Base-by-base conservation (phyloP, 495 filamentous ascomycete genomes). In the Delitschia confertaspora region DNA sequence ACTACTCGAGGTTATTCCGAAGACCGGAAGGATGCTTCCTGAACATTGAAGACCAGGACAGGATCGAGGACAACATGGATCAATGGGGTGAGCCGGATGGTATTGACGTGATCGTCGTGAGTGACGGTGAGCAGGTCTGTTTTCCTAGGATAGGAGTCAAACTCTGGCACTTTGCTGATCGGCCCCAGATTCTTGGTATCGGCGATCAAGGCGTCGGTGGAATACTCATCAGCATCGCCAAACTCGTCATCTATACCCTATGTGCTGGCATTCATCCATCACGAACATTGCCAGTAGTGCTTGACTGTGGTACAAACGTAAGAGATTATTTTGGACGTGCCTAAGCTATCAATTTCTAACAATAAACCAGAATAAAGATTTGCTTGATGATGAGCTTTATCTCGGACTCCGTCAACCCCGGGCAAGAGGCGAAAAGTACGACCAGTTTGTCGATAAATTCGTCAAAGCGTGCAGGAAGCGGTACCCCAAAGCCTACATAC, bases 201-300 rank as follows among this genome's bases (percentile, higher is more conserved):
- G 88, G 87, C 2, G 87, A 93, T 56, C 87, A 93, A 61, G 87
- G 88, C n/a, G 82, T 85, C 3, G 88, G 88, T 10, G 85, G 79
- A 5, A 84, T 95, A 38, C 65, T 91, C 11, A 94, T 94, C 38
- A 85, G 81, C 2, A 70, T 85, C 1, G 87, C 87, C 2, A 94
- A 94, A 57, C 66, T 93, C 10, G 80, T 80, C 5, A 66, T 93
- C 23, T 87, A 83, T 25, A 91, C 88, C 0, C 58, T 89, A 0
- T 93, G 88, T 61, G 86, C 81, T 25, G 88, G 87, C 0, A 81
- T 94, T 23, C 81, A 91, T 59, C 85, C 85, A 9, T 77, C 79
- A 20, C 68, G 86, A 33, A 83, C 84, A 23, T 63, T 93, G 0
- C 83, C 88, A 0, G 83, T 93, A 3, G 82, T 88, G 2, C 62